These are phyloP conservation scores for Corylus americana DNA, from an alignment of 306 rosid species.

Conservation along the genomic window DNA sequence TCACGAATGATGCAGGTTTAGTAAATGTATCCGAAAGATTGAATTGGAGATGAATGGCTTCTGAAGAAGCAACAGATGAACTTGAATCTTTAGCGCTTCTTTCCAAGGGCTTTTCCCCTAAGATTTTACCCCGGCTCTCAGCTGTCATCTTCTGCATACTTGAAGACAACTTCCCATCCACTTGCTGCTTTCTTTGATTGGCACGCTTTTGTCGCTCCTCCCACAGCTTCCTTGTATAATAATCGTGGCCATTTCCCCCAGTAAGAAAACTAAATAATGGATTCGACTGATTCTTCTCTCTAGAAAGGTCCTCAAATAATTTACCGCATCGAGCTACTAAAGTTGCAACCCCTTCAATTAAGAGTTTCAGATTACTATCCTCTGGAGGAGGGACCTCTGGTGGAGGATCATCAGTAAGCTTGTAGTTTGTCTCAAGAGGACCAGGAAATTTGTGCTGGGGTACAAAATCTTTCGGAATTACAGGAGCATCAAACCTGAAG, in stretches of 20 bases:
- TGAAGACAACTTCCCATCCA: slow-evolving; percentile 55
- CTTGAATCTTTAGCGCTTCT: slow-evolving; percentile 55
- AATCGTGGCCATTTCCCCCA: slow-evolving; percentile 89
- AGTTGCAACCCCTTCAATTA: slow-evolving; percentile 92
- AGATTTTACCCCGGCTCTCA: slow-evolving; percentile 77
- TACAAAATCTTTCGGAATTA: slow-evolving; percentile 74
- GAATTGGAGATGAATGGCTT: slow-evolving; percentile 67
- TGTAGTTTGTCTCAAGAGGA: slow-evolving; percentile 62
- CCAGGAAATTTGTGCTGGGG: slow-evolving; percentile 75
- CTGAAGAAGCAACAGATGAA: slow-evolving; percentile 52
- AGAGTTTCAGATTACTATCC: slow-evolving; percentile 71
- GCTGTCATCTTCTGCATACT: slow-evolving; percentile 67
- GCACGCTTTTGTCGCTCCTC: slow-evolving; percentile 70
- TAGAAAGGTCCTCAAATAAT: slow-evolving; percentile 89
- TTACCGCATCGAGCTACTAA: slow-evolving; percentile 95
- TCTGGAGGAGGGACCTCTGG: slow-evolving; percentile 73
- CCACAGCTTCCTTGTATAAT: slow-evolving; percentile 92
- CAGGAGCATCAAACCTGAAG: slow-evolving; percentile 83
- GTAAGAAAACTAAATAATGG: slow-evolving; percentile 82
- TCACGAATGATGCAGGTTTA: slow-evolving; percentile 65
- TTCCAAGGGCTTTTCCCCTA: slow-evolving; percentile 88
- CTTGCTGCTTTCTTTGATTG: slow-evolving; percentile 52
- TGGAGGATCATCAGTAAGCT: slow-evolving; percentile 69
- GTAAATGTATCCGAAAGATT: slow-evolving; percentile 92
- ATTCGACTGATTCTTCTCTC: slow-evolving; percentile 82